Conservation (phyloP, 73 alveolate species). For the Blepharisma stoltei region DNA sequence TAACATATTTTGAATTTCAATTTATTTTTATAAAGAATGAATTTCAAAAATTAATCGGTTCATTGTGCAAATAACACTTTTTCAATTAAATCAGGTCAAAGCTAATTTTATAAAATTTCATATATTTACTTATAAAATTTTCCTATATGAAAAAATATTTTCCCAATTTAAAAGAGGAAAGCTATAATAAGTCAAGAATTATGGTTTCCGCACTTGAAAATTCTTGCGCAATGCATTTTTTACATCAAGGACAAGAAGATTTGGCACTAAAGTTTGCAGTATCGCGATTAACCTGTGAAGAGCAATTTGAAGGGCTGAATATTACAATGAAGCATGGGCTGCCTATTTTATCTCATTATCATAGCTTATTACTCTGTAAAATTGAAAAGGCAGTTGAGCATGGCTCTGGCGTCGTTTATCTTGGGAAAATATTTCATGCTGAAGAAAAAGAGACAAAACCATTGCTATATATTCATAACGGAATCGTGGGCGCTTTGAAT, state of each 20-base stretch:
- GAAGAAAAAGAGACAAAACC: not conserved
- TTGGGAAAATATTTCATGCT: not conserved
- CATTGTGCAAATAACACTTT: no score
- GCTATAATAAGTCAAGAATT: conserved; percentile 5
- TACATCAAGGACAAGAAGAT: not conserved
- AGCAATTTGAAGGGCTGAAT: not conserved
- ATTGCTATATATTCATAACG: no score
- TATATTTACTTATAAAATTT: no score
- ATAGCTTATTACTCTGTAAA: not conserved
- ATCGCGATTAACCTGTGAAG: not conserved
- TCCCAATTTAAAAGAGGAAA: no score
- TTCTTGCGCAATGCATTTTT: not conserved
- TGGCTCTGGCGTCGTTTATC: not conserved
- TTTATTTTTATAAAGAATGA: no score
- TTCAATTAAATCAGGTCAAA: no score
- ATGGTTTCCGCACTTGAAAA: not conserved
- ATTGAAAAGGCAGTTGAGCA: not conserved
- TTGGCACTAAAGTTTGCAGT: not conserved
- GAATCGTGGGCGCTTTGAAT: no score
- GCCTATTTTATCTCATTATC: not conserved
- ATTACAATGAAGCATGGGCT: not conserved
- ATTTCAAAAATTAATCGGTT: no score
- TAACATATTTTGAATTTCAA: no score
- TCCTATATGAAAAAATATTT: no score
- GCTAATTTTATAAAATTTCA: no score